These are phyloP conservation scores for Xenosphaeropsis pyriputrescens DNA, from an alignment of 2,329 filamentous ascomycete genomes.

Conservation along the genomic window DNA sequence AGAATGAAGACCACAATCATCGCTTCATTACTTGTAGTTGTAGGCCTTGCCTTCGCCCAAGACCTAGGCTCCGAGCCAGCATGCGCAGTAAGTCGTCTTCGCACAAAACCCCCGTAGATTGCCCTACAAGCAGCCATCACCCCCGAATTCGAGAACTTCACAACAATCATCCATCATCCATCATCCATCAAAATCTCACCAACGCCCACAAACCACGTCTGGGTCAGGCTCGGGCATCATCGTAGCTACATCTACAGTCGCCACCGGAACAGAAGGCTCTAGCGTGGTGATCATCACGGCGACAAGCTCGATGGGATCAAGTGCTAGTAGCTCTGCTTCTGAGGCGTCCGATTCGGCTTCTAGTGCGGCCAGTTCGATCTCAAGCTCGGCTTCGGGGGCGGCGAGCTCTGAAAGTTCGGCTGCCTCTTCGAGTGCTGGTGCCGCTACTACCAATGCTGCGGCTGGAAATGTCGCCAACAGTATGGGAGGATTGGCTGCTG, in stretches of 20 bases:
- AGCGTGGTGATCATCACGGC: neutral
- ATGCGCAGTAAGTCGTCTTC: conserved; percentile 24
- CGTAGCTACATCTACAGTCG: conserved; percentile 6
- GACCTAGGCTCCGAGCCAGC: conserved; percentile 19
- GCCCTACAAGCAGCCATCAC: no score
- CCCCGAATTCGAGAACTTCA: neutral
- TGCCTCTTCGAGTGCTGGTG: neutral
- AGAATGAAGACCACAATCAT: conserved; percentile 26
- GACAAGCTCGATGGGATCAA: neutral
- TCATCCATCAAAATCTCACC: conserved; percentile 1
- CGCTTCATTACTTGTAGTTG: conserved; percentile 14
- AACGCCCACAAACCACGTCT: conserved; percentile 12
- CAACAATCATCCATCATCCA: neutral
- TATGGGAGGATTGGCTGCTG: conserved; percentile 1
- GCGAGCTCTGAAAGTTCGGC: neutral
- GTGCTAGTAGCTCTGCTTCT: neutral
- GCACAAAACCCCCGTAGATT: no score
- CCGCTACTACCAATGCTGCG: neutral
- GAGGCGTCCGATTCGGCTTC: neutral
- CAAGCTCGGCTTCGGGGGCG: neutral
- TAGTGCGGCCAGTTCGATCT: neutral
- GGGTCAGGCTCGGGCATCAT: conserved; percentile 14
- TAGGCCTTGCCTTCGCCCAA: conserved; percentile 23
- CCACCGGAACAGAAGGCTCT: conserved; percentile 2
- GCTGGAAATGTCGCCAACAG: neutral